Evolutionary conservation across 1,284 basidiomycete genomes (phyloP).

Genomic region (Vanrija humicola): DNA sequence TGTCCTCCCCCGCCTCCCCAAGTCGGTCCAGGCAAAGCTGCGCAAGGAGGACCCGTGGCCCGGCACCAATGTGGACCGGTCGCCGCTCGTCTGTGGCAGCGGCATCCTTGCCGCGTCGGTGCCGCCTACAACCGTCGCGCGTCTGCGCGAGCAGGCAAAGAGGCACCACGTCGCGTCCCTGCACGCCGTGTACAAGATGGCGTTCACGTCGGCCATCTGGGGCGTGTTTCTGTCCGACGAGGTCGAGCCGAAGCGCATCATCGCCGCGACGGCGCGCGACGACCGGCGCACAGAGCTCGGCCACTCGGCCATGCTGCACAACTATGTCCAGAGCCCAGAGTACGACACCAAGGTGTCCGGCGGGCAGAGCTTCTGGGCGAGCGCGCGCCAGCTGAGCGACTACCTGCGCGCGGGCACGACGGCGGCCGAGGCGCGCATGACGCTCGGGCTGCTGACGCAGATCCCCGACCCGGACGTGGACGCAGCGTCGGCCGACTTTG

Average conservation of each 20-base stretch:
- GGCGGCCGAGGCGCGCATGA: slow-evolving; percentile 15
- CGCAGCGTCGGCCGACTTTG: slow-evolving; percentile 6
- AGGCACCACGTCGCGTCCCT: slow-evolving; percentile 25
- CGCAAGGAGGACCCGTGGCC: slow-evolving; percentile 25
- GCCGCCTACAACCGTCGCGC: slow-evolving; percentile 11
- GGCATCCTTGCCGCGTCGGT: slow-evolving; percentile 18
- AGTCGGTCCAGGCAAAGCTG: slow-evolving; percentile 25
- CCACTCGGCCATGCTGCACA: slow-evolving; percentile 25
- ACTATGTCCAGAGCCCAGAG: slow-evolving; percentile 27
- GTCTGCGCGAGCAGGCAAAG: slow-evolving; percentile 21
- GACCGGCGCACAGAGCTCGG: slow-evolving; percentile 21
- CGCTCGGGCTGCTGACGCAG: slow-evolving; percentile 29
- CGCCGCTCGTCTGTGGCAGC: slow-evolving; percentile 4
- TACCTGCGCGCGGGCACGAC: neutral
- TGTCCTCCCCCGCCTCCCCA: slow-evolving; percentile 31
- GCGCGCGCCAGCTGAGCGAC: slow-evolving; percentile 1
- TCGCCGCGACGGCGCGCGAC: slow-evolving; percentile 14
- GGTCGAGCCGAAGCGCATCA: slow-evolving; percentile 2
- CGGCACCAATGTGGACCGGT: slow-evolving; percentile 3
- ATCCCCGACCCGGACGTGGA: slow-evolving; percentile 24
- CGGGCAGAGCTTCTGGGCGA: slow-evolving; percentile 27
- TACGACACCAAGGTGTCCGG: slow-evolving; percentile 9
- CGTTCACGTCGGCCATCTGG: slow-evolving; percentile 28
- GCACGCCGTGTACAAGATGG: slow-evolving; percentile 30
- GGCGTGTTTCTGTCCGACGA: slow-evolving; percentile 5